Conservation (phyloP, 306 rosid genomes). For the Sesbania bispinosa region DNA sequence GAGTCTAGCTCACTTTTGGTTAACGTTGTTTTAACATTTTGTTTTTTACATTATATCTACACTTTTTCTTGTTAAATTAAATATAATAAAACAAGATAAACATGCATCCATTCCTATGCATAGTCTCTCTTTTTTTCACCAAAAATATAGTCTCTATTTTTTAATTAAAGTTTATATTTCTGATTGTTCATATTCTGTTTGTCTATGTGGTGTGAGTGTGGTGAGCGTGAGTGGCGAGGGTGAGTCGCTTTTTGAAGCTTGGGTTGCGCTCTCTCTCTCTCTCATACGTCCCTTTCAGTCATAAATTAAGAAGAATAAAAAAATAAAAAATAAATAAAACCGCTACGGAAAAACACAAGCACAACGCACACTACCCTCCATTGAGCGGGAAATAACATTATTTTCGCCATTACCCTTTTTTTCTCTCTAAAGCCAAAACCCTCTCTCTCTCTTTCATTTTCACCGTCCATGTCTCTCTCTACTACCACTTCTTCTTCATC, state of each 20-base stretch:
- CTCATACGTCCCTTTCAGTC: slow-evolving; percentile 73
- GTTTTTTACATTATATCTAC: no score
- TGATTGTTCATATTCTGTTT: not conserved
- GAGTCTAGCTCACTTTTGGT: no score
- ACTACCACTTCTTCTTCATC: not conserved
- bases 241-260: slow-evolving; percentile 38
- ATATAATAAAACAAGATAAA: no score
- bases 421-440: not conserved
- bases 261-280: slow-evolving; percentile 50
- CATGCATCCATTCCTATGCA: no score
- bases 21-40: no score
- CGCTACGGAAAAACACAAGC: not conserved
- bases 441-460: not conserved
- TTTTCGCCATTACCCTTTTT: not conserved
- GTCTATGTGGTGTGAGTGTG: not conserved
- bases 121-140: no score
- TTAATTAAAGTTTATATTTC: not conserved
- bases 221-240: not conserved
- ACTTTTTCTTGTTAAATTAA: no score
- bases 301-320: slow-evolving; percentile 40
- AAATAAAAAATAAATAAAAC: slow-evolving; percentile 21
- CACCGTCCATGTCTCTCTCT: not conserved
- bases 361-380: not conserved
- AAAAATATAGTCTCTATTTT: no score
- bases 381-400: slow-evolving; percentile 23